A percentile compares a stretch with the other conserved stretches of the same genome.
phyloP scores from a whole-genome alignment of 768 basidiomycete species.

The Neoboletus brunneissimus region DNA sequence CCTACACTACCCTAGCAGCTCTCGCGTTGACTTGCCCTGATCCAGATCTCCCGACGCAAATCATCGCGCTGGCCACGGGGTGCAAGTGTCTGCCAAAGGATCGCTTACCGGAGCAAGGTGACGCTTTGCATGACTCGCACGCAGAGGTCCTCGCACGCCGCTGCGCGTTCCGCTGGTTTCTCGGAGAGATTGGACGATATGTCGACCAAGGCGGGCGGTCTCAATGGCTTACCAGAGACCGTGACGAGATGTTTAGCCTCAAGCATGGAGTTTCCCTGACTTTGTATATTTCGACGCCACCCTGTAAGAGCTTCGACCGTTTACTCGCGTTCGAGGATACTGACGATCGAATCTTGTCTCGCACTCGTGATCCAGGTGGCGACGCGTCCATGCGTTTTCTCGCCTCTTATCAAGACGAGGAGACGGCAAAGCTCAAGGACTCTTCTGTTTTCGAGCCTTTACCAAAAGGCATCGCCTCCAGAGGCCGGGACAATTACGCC shows the following conservation, averaged over 20 bases:
- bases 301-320: slow-evolving; percentile 37
- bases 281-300: slow-evolving; percentile 77
- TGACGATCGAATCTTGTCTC: slow-evolving; percentile 2
- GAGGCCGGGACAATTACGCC: slow-evolving; percentile 81
- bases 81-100: slow-evolving; percentile 77
- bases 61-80: slow-evolving; percentile 76
- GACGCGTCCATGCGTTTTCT: slow-evolving; percentile 84
- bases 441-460: slow-evolving; percentile 36
- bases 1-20: slow-evolving; percentile 64
- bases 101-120: slow-evolving; percentile 64
- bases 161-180: slow-evolving; percentile 72
- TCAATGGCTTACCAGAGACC: slow-evolving; percentile 44
- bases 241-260: slow-evolving; percentile 45
- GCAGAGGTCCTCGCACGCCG: slow-evolving; percentile 90
- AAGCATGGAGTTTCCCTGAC: slow-evolving; percentile 47
- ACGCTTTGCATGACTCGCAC: slow-evolving; percentile 84
- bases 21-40: slow-evolving; percentile 45
- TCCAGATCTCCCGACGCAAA: slow-evolving; percentile 35
- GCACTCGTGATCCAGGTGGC: slow-evolving; percentile 59
- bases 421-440: slow-evolving; percentile 69
- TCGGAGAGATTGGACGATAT: slow-evolving; percentile 56
- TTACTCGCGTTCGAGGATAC: slow-evolving; percentile 46
- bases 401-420: slow-evolving; percentile 68
- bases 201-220: slow-evolving; percentile 35
- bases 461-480: slow-evolving; percentile 42